These are phyloP conservation scores for Neltuma alba DNA, from an alignment of 306 rosid genomes.

Conservation along the genomic window DNA sequence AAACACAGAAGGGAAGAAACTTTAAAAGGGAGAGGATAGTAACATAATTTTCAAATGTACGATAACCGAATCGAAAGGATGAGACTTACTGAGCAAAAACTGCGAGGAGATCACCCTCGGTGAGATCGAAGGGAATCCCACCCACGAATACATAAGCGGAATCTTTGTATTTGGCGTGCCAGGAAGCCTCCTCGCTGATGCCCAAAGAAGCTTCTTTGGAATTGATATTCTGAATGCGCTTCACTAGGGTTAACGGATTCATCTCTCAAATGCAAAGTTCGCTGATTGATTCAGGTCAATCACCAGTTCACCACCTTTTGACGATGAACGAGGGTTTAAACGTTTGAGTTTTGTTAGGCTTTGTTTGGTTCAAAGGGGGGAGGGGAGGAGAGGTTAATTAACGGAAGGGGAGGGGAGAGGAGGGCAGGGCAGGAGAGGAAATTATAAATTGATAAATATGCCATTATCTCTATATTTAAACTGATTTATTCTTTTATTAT, in stretches of 20 bases:
- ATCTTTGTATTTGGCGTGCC: slow-evolving; percentile 87
- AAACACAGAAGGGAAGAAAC: background rate
- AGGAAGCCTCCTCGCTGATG: slow-evolving; percentile 79
- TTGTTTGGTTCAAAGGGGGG: no score
- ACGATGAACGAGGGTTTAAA: no score
- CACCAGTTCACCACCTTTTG: no score
- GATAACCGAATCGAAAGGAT: background rate
- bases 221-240: slow-evolving; percentile 79
- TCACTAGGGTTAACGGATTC: slow-evolving; percentile 89
- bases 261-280: slow-evolving; percentile 35
- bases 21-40: no score
- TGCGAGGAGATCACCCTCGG: slow-evolving; percentile 90
- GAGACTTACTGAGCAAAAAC: slow-evolving; percentile 76
- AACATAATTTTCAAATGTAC: no score
- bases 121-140: slow-evolving; percentile 88
- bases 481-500: no score
- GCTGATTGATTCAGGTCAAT: background rate
- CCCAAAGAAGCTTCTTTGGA: slow-evolving; percentile 76
- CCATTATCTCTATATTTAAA: no score
- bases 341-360: no score
- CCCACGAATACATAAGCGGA: slow-evolving; percentile 87
- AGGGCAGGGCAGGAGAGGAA: no score
- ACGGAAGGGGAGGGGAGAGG: no score
- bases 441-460: no score
- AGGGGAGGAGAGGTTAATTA: no score